Evolutionary conservation across 805 yeast genomes (phyloP).

Genomic region (Barnettozyma siamensis): DNA sequence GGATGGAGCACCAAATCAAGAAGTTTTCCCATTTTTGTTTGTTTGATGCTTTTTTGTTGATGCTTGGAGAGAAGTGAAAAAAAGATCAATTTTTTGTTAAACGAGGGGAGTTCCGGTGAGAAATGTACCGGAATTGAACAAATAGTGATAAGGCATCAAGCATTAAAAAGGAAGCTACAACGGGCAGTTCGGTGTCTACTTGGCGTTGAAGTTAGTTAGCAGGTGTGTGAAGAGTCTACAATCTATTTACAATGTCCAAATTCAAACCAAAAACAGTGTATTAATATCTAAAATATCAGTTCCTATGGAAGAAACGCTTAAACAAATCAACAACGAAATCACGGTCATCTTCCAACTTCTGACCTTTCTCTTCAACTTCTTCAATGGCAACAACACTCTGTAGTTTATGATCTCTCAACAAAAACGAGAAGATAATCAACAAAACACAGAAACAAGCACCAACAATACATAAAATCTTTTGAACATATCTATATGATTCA

Average conservation of each 20-base stretch:
- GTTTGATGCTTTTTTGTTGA: too few species aligned
- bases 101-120: too few species aligned
- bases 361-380: slow-evolving; percentile 9
- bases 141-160: too few species aligned
- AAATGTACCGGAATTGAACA: too few species aligned
- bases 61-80: too few species aligned
- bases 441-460: slow-evolving; percentile 52
- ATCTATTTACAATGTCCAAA: too few species aligned
- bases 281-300: neutral
- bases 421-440: slow-evolving; percentile 39
- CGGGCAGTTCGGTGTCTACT: too few species aligned
- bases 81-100: neutral
- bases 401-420: slow-evolving; percentile 49
- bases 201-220: too few species aligned
- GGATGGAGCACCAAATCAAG: slow-evolving; percentile 63
- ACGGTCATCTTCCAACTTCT: slow-evolving; percentile 1
- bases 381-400: slow-evolving; percentile 14
- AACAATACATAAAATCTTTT: slow-evolving; percentile 47
- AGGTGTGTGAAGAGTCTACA: too few species aligned
- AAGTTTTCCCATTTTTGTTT: slow-evolving; percentile 49
- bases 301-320: neutral
- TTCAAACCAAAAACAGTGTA: too few species aligned
- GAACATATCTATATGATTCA: slow-evolving; percentile 48
- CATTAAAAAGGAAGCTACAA: too few species aligned
- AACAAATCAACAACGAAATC: slow-evolving; percentile 3